Percentiles rank a stretch among this genome's conserved stretches.
Evolutionary conservation across 2,329 filamentous ascomycete species (phyloP).

Genomic region (Aureobasidium sp.): DNA sequence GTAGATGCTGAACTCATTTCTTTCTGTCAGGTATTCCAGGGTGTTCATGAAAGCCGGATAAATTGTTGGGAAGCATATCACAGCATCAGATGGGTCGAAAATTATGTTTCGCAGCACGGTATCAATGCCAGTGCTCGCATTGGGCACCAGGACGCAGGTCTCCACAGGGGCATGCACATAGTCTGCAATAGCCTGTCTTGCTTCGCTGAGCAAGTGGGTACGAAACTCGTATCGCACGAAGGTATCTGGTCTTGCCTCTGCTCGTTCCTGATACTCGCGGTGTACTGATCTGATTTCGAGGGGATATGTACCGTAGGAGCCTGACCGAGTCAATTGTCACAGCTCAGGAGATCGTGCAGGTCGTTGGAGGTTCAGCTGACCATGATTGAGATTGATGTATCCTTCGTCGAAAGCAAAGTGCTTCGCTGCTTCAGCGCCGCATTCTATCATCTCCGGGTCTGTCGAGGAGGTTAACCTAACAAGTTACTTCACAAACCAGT

Average conservation of each 20-base stretch:
- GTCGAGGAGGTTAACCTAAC: too few species aligned
- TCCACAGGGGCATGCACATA: slow-evolving; percentile 57
- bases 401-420: background rate
- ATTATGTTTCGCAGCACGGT: slow-evolving; percentile 67
- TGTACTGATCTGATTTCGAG: slow-evolving; percentile 49
- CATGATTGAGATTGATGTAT: slow-evolving; percentile 2
- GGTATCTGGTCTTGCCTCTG: slow-evolving; percentile 61
- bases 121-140: slow-evolving; percentile 72
- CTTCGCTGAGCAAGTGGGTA: slow-evolving; percentile 52
- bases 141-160: slow-evolving; percentile 67
- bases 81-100: slow-evolving; percentile 63
- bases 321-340: slow-evolving; percentile 27
- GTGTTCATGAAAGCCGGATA: slow-evolving; percentile 67
- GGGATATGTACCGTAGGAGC: slow-evolving; percentile 75
- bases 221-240: slow-evolving; percentile 64
- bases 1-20: slow-evolving; percentile 38
- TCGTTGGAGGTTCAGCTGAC: background rate
- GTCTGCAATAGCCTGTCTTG: slow-evolving; percentile 54
- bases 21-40: slow-evolving; percentile 65
- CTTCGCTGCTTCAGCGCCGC: background rate
- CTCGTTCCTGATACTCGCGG: slow-evolving; percentile 55
- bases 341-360: too few species aligned
- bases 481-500: too few species aligned
- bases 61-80: slow-evolving; percentile 68
- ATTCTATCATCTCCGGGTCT: background rate